These are phyloP conservation scores for Epichloe sibirici DNA, from an alignment of 2,329 filamentous ascomycete species.

Conservation along the genomic window DNA sequence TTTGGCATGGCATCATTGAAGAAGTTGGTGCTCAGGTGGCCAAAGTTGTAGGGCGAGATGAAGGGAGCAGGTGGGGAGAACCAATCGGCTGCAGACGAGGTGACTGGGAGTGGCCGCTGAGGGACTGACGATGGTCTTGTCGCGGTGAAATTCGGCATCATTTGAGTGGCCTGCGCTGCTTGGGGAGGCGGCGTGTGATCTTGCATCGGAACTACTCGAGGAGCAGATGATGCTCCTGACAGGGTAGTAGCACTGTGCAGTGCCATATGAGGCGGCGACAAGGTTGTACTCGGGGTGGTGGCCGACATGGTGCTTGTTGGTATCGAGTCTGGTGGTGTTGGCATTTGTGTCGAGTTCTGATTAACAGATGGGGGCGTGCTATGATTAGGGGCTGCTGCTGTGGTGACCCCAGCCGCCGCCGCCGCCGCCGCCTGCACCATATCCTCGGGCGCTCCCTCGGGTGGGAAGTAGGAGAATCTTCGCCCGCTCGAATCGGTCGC, in stretches of 20 bases:
- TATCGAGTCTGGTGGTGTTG: slow-evolving; percentile 34
- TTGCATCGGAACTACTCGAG: slow-evolving; percentile 13
- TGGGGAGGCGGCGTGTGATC: slow-evolving; percentile 19
- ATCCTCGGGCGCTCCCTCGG: slow-evolving; percentile 31
- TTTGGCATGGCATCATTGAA: slow-evolving; percentile 27
- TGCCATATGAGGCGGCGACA: slow-evolving; percentile 27
- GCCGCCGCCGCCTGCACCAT: slow-evolving; percentile 15
- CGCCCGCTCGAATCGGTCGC: slow-evolving; percentile 41
- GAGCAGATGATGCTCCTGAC: slow-evolving; percentile 17
- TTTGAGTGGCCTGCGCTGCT: slow-evolving; percentile 8
- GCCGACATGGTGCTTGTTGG: slow-evolving; percentile 17
- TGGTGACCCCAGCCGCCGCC: slow-evolving; percentile 17
- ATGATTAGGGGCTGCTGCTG: slow-evolving; percentile 16
- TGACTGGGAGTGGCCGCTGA: slow-evolving; percentile 31
- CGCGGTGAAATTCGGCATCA: slow-evolving; percentile 13
- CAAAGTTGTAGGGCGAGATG: slow-evolving; percentile 40
- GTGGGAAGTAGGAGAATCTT: slow-evolving; percentile 52
- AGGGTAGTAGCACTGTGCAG: slow-evolving; percentile 18
- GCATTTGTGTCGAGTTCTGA: slow-evolving; percentile 22
- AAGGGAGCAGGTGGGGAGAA: slow-evolving; percentile 40
- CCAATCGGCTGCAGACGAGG: slow-evolving; percentile 36
- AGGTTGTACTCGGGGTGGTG: slow-evolving; percentile 17
- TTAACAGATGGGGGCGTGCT: slow-evolving; percentile 17
- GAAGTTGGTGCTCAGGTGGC: slow-evolving; percentile 27
- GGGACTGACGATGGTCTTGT: slow-evolving; percentile 26